Percentiles rank a stretch among this genome's conserved stretches.
phyloP scores from a whole-genome alignment of 495 filamentous ascomycete genomes.

The Hypoxylon cercidicola region DNA sequence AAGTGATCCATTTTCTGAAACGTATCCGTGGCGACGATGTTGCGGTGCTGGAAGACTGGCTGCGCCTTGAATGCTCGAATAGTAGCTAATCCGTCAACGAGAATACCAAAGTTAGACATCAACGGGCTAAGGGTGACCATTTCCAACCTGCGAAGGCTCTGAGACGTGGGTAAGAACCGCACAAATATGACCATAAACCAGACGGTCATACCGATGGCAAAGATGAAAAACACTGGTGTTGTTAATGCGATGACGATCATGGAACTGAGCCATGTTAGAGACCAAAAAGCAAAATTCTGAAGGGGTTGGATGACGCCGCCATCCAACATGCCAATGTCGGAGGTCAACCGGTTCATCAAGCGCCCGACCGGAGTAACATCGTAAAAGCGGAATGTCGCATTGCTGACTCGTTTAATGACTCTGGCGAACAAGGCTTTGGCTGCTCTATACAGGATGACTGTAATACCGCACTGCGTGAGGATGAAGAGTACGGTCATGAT shows the following conservation, averaged over 20 bases:
- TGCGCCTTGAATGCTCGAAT: constrained; percentile 81
- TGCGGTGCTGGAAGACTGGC: constrained; percentile 75
- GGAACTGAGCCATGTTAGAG: constrained; percentile 75
- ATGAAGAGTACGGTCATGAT: constrained; percentile 65
- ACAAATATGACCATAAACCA: constrained; percentile 75
- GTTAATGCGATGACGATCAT: constrained; percentile 78
- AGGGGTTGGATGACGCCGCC: constrained; percentile 79
- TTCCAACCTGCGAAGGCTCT: constrained; percentile 81
- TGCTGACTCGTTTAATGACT: constrained; percentile 73
- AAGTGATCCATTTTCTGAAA: constrained; percentile 96
- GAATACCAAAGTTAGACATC: constrained; percentile 85
- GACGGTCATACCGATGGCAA: constrained; percentile 70
- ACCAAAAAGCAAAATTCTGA: constrained; percentile 69
- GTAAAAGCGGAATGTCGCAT: constrained; percentile 87
- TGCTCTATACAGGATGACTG: constrained; percentile 77
- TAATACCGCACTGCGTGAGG: constrained; percentile 67
- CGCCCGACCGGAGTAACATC: constrained; percentile 85
- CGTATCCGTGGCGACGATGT: constrained; percentile 78
- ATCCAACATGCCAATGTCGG: constrained; percentile 85
- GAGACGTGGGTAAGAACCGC: constrained; percentile 81
- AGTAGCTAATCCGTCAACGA: constrained; percentile 81
- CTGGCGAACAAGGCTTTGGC: constrained; percentile 76
- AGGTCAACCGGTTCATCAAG: constrained; percentile 87
- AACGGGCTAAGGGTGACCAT: constrained; percentile 85
- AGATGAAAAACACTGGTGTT: constrained; percentile 77